A percentile compares a stretch with the other conserved stretches of the same genome.
Conservation (phyloP, 352 stramenopile species). For the Phytopythium chamaehyphon region DNA sequence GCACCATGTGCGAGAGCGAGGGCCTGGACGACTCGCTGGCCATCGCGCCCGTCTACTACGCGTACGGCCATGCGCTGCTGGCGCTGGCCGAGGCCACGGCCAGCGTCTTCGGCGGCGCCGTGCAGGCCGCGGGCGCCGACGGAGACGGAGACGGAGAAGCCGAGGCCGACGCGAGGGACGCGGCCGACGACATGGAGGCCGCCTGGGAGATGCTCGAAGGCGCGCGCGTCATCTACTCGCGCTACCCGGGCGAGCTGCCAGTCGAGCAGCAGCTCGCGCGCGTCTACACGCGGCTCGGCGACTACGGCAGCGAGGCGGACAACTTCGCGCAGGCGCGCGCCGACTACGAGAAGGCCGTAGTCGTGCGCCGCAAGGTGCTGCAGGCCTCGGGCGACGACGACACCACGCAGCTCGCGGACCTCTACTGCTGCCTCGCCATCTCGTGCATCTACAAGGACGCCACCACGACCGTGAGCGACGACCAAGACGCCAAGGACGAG, state of each 20-base stretch:
- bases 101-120: conserved; percentile 49
- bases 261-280: conserved; percentile 75
- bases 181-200: conserved; percentile 71
- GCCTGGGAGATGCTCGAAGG: conserved; percentile 88
- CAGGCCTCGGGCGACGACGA: conserved; percentile 55
- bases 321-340: conserved; percentile 67
- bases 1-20: conserved; percentile 78
- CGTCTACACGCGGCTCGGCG: conserved; percentile 77
- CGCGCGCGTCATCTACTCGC: conserved; percentile 76
- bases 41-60: conserved; percentile 74
- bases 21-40: conserved; percentile 59
- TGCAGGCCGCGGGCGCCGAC: conserved; percentile 12
- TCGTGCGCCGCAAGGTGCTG: conserved; percentile 69
- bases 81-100: conserved; percentile 64
- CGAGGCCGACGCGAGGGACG: conserved; percentile 53
- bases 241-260: conserved; percentile 55
- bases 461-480: conserved; percentile 12
- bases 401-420: conserved; percentile 73
- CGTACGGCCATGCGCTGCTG: conserved; percentile 80
- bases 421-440: conserved; percentile 84
- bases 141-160: conserved; percentile 25
- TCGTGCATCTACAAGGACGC: conserved; percentile 81
- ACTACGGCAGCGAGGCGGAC: conserved; percentile 80
- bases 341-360: conserved; percentile 77
- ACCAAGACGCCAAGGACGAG: conserved; percentile 10